phyloP scores from a whole-genome alignment of 2,329 filamentous ascomycete species.

The Colletotrichum cereale region DNA sequence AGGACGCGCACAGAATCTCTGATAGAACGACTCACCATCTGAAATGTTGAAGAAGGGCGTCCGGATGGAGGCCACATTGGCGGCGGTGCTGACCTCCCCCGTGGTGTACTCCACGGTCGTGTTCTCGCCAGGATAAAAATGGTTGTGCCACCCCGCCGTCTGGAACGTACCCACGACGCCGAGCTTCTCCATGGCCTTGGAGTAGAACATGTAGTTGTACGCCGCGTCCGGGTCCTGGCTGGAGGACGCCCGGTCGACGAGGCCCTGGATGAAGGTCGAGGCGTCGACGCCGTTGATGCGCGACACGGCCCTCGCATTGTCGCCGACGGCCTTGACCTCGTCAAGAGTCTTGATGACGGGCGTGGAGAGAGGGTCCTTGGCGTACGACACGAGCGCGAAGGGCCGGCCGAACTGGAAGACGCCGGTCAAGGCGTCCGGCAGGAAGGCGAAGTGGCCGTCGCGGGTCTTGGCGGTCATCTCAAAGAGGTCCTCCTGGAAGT shows the following conservation, averaged over 20 bases:
- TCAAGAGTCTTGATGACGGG: slow-evolving; percentile 62
- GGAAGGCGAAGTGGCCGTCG: slow-evolving; percentile 57
- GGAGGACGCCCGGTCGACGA: slow-evolving; percentile 36
- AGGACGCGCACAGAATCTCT: slow-evolving; percentile 48
- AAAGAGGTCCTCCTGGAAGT: slow-evolving; percentile 57
- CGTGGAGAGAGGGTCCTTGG: slow-evolving; percentile 49
- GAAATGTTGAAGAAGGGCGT: slow-evolving; percentile 46
- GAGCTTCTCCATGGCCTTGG: slow-evolving; percentile 41
- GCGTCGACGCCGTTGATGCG: slow-evolving; percentile 46
- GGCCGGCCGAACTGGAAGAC: slow-evolving; percentile 52
- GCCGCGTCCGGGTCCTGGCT: slow-evolving; percentile 46
- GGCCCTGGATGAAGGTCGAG: slow-evolving; percentile 42
- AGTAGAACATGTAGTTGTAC: slow-evolving; percentile 56
- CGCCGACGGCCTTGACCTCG: slow-evolving; percentile 48
- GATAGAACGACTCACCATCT: slow-evolving; percentile 50
- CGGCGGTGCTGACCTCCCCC: slow-evolving; percentile 46
- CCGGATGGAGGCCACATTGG: slow-evolving; percentile 49
- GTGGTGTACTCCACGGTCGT: slow-evolving; percentile 46
- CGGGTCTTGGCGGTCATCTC: slow-evolving; percentile 53
- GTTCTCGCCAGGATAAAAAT: slow-evolving; percentile 47
- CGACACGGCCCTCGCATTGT: slow-evolving; percentile 40
- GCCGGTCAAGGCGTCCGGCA: slow-evolving; percentile 53
- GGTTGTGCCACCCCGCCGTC: slow-evolving; percentile 44
- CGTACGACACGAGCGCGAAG: slow-evolving; percentile 56
- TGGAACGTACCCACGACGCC: slow-evolving; percentile 47